Evolutionary conservation across 1,139 yeast genomes (phyloP), one percentile per base, ranked within the genome.

Genomic region (Taiozyma sp.): DNA sequence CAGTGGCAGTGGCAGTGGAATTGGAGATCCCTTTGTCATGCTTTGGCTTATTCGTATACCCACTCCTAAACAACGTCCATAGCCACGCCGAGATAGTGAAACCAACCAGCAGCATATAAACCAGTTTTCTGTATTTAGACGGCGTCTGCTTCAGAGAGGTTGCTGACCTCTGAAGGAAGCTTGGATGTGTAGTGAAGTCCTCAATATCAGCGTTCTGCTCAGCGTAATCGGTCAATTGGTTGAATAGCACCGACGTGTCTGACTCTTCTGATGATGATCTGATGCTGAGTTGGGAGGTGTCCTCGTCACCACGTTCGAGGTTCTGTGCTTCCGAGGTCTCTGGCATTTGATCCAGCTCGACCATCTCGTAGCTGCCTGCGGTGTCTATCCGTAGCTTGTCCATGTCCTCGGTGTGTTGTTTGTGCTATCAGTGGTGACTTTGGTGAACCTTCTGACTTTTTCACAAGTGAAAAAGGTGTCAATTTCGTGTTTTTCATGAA

Each of bases 341-440:
- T 11, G 41, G 41, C 9, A 19, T 5, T 6, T 19, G 41, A 11
- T 37, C 41, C 29, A 24, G 26, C 22, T 50, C 47, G 3, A 45
- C 52, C 50, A 50, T 37, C 45, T 48, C 50, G 16, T 42, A 48
- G 46, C 47, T 48, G 32, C 45, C 24, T 4, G 35, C 19, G 14
- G 35, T 32, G 10, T 32, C 35, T 14, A 19, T 32, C 35, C 47
- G 30, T 29, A 28, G 45, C 35, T 14, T 13, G 35, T 28, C 22
- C 13, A n/a, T 9, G 44, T 29, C 24, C 26, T 42, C 16, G 26
- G 30, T 6, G 26, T 24, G 6, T 24, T 24, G 6, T 7, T 24
- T 24, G 26, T 24, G 26, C 7, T 19, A 19, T 19, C 19, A 19
- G 19, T 19, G 19, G 19, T 19, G 19, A 19, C 19, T 19, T 19